These are phyloP conservation scores for Rhodocollybia butyracea DNA, from an alignment of 768 basidiomycete genomes.

Conservation along the genomic window DNA sequence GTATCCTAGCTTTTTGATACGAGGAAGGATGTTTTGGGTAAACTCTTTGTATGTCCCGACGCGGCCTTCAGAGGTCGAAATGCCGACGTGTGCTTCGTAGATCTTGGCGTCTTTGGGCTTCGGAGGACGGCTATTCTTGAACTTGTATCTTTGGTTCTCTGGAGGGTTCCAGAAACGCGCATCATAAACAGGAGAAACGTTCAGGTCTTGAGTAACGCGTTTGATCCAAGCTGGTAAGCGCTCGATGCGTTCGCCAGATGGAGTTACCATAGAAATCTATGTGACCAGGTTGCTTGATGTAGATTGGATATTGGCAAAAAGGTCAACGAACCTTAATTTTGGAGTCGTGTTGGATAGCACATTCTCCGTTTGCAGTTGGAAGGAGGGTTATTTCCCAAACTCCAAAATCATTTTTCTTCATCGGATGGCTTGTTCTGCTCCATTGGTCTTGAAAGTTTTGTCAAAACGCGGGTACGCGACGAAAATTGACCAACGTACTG, in stretches of 20 bases:
- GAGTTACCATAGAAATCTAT: slow-evolving; percentile 90
- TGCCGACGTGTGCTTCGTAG: slow-evolving; percentile 98
- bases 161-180: slow-evolving; percentile 99
- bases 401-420: slow-evolving; percentile 83
- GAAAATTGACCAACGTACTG: slow-evolving; percentile 55
- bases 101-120: slow-evolving; percentile 71
- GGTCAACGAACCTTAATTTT: slow-evolving; percentile 78
- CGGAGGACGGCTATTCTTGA: slow-evolving; percentile 74
- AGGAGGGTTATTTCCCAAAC: slow-evolving; percentile 86
- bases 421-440: slow-evolving; percentile 80
- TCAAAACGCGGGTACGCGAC: slow-evolving; percentile 3
- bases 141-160: slow-evolving; percentile 62
- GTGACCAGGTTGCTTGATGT: not conserved
- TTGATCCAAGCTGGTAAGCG: slow-evolving; percentile 92
- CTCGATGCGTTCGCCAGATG: slow-evolving; percentile 78
- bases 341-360: slow-evolving; percentile 90
- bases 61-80: slow-evolving; percentile 81
- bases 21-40: slow-evolving; percentile 74
- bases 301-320: slow-evolving; percentile 1
- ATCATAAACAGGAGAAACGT: slow-evolving; percentile 88
- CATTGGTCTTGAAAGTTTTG: slow-evolving; percentile 63
- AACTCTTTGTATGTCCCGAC: slow-evolving; percentile 98
- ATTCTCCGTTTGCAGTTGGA: slow-evolving; percentile 60
- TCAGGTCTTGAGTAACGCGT: slow-evolving; percentile 92
- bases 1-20: slow-evolving; percentile 91